A percentile compares a stretch with the other conserved stretches of the same genome.
Conservation (phyloP, 176 grass and related monocot genomes). For the Musa troglodytarum region DNA sequence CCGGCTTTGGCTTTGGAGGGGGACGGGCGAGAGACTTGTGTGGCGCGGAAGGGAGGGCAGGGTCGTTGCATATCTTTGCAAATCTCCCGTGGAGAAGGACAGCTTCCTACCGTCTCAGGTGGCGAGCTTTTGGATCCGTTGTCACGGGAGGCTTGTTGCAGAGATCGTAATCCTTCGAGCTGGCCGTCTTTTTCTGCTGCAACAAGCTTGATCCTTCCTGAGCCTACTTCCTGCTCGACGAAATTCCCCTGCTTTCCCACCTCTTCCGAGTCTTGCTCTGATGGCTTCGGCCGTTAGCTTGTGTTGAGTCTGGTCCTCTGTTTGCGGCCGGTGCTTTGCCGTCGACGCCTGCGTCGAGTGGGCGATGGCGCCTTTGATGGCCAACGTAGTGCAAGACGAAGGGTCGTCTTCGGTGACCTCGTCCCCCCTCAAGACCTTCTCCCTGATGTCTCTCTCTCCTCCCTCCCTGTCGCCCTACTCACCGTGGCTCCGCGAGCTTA, state of each 20-base stretch:
- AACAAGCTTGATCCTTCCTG: too few species aligned
- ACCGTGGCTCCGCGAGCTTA: conserved; percentile 33
- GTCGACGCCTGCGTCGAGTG: too few species aligned
- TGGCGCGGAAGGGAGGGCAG: neutral
- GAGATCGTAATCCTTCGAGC: neutral
- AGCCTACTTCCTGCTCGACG: too few species aligned
- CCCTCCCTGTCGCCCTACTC: conserved; percentile 27
- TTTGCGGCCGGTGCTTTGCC: neutral
- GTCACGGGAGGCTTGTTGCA: neutral
- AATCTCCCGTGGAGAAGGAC: neutral
- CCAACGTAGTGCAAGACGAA: neutral
- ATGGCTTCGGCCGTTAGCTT: conserved; percentile 4
- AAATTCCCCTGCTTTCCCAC: too few species aligned
- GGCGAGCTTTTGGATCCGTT: neutral
- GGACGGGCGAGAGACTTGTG: neutral
- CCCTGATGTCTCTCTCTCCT: neutral
- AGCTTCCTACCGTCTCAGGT: neutral
- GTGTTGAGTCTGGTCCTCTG: neutral
- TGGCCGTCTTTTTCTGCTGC: too few species aligned
- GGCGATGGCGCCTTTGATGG: neutral
- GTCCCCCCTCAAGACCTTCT: conserved; percentile 4
- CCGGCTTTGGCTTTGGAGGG: neutral
- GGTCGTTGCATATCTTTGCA: conserved; percentile 2
- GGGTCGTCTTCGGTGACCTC: conserved; percentile 4
- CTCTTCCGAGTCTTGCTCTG: too few species aligned